Conservation (phyloP, 2,329 filamentous ascomycete genomes). For the Gremmenia infestans region DNA sequence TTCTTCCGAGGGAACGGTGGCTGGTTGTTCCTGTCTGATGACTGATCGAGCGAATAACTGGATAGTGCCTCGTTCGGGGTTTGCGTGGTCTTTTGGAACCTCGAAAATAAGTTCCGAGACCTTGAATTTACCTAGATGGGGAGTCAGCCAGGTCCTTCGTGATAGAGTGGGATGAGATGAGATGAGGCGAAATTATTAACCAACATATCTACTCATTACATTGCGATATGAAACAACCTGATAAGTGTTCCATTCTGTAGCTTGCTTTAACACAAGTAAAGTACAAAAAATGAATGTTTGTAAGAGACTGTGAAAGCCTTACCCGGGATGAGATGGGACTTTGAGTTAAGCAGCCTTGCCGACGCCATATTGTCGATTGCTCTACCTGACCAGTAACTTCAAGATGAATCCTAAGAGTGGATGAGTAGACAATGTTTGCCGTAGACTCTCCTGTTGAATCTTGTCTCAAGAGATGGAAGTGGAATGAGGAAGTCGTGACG, state of each 20-base stretch:
- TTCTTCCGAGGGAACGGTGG: slow-evolving; percentile 33
- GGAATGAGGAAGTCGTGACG: not conserved
- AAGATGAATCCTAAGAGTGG: not conserved
- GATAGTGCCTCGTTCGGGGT: slow-evolving; percentile 55
- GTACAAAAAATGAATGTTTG: not conserved
- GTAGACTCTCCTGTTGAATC: not conserved
- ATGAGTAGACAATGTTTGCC: not conserved
- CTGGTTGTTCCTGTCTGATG: slow-evolving; percentile 55
- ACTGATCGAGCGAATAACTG: slow-evolving; percentile 75
- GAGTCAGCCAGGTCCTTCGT: not conserved
- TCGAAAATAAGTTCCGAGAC: slow-evolving; percentile 82
- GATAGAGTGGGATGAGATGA: not conserved
- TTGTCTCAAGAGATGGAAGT: not conserved
- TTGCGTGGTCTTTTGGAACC: slow-evolving; percentile 72
- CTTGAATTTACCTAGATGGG: slow-evolving; percentile 57
- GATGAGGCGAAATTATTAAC: not conserved
- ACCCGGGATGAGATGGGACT: slow-evolving; percentile 38
- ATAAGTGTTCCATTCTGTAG: too few relatives aligned
- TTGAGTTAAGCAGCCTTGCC: slow-evolving; percentile 32
- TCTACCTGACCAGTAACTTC: not conserved
- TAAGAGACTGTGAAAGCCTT: slow-evolving; percentile 8
- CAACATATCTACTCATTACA: slow-evolving; percentile 55
- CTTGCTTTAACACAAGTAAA: too few relatives aligned
- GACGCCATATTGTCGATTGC: slow-evolving; percentile 19
- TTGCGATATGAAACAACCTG: slow-evolving; percentile 28